Conservation (phyloP, 257 asterid species). For the Verbascum thapsus region DNA sequence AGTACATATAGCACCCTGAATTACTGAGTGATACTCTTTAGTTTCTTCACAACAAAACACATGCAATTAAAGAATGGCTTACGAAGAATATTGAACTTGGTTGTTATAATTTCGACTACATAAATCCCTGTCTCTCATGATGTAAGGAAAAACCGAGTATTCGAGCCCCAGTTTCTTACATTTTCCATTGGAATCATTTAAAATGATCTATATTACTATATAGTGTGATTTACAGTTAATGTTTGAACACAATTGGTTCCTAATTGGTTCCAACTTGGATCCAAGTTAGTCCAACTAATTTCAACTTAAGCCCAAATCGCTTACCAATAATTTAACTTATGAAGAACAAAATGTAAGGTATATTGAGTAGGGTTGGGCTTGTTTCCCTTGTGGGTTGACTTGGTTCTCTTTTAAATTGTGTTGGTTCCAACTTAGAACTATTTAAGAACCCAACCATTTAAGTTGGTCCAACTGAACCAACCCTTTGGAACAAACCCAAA, state of each 20-base stretch:
- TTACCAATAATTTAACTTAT: too few relatives aligned
- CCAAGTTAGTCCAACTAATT: too few relatives aligned
- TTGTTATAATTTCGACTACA: not conserved
- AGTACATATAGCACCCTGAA: not conserved
- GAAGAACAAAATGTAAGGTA: too few relatives aligned
- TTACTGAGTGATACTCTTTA: not conserved
- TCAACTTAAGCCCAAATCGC: too few relatives aligned
- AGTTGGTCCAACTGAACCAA: too few relatives aligned
- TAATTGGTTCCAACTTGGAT: too few relatives aligned
- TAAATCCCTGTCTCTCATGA: not conserved
- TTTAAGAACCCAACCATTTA: too few relatives aligned
- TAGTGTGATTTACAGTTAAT: not conserved
- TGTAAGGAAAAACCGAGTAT: not conserved
- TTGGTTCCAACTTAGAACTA: too few relatives aligned
- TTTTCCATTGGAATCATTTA: not conserved
- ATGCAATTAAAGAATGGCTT: not conserved
- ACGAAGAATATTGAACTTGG: not conserved
- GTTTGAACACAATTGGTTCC: not conserved
- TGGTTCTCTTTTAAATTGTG: too few relatives aligned
- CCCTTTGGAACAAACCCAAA: too few relatives aligned
- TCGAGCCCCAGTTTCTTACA: not conserved
- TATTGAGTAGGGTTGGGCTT: too few relatives aligned
- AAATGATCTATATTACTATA: not conserved
- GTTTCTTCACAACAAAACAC: not conserved
- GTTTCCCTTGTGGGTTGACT: too few relatives aligned